Evolutionary conservation across 768 basidiomycete species (phyloP), one percentile per base, ranked within the genome.

Genomic region (Coprinellus micaceus): DNA sequence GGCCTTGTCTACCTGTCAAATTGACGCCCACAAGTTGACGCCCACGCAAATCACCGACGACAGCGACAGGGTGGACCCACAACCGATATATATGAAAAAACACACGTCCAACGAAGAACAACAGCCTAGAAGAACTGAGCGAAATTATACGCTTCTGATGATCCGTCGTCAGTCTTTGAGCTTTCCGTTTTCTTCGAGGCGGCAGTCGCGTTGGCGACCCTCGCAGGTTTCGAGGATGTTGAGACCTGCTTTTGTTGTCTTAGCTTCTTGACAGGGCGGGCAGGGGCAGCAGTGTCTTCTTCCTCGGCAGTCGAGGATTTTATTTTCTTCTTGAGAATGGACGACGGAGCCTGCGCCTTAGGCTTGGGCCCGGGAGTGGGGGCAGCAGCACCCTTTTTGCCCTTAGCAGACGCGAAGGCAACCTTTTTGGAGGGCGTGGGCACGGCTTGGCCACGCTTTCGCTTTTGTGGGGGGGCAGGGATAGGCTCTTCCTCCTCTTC

Each of bases 81-180:
- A 33, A 33, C 33, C 33, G 33, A 37, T 37, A 44, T 47, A 26
- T 5, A 47, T 21, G 40, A 47, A 24, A 26, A 11, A 47, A 24
- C 12, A 17, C 5, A 17, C 22, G n/a, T 9, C 41, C 6, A 47
- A 47, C 24, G 45, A 39, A 45, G 37, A 17, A 17, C 6, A 28
- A 21, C n/a, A 40, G 28, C 22, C 60, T 64, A 76, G 67, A 85
- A 85, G 72, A 82, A 85, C 64, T 77, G 76, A 36, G 74, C 73
- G 64, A 87, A 87, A 65, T 83, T 80, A 64, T 86, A 86, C 26
- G 74, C 77, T 64, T 78, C 62, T 30, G 61, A 55, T 30, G 40
- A 43, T 43, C 40, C 40, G 40, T 43, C 40, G 40, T 7, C 40
- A 43, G 50, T 63, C n/a, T 46, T 47, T 21, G 43, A 44, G 62